phyloP scores from a whole-genome alignment of 1,139 yeast genomes.

The Kodamaea plutei region DNA sequence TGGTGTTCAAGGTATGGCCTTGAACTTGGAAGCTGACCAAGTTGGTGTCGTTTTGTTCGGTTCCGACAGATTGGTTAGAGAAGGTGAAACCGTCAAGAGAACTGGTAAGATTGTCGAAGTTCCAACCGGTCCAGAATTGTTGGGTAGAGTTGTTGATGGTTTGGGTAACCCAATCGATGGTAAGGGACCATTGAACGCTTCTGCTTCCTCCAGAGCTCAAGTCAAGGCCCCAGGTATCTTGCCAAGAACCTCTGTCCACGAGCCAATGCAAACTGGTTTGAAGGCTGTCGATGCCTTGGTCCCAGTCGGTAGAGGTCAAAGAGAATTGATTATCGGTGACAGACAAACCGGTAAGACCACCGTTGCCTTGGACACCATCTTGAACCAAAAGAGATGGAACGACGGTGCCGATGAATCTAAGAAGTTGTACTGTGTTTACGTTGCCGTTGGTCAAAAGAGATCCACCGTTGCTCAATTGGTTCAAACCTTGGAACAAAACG shows the following conservation, averaged over 20 bases:
- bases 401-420: constrained; percentile 88
- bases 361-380: constrained; percentile 95
- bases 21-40: constrained; percentile 99
- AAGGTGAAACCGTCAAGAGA: constrained; percentile 99
- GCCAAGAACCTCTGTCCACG: constrained; percentile 98
- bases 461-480: constrained; percentile 99
- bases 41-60: constrained; percentile 99
- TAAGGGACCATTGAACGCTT: constrained; percentile 95
- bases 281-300: constrained; percentile 99
- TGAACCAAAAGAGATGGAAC: constrained; percentile 99
- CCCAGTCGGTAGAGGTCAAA: constrained; percentile 99
- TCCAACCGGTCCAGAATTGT: constrained; percentile 96
- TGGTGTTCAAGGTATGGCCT: constrained; percentile 99
- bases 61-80: constrained; percentile 97
- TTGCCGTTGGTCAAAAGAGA: constrained; percentile 99
- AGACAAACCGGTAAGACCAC: constrained; percentile 99
- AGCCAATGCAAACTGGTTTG: constrained; percentile 99
- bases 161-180: constrained; percentile 99
- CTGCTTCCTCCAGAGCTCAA: constrained; percentile 90
- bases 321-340: constrained; percentile 99
- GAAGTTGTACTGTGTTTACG: constrained; percentile 99
- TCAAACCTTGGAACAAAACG: constrained; percentile 97
- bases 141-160: constrained; percentile 99
- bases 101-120: constrained; percentile 99
- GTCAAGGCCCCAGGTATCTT: constrained; percentile 99